Conservation (phyloP, 1,284 basidiomycete genomes). For the Heterobasidion annosum region DNA sequence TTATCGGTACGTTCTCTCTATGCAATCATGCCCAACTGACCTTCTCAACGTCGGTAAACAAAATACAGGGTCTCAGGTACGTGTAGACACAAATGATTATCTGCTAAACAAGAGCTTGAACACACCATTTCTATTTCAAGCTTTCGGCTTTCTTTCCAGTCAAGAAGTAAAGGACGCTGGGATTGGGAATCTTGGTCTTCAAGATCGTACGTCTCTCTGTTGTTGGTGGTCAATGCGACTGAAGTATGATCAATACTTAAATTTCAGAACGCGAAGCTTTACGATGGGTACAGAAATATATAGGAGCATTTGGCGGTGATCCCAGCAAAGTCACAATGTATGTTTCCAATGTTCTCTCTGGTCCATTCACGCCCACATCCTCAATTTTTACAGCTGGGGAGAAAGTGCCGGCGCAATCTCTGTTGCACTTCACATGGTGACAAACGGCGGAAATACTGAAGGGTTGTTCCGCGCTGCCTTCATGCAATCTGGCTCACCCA, state of each 20-base stretch:
- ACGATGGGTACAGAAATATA: slow-evolving; percentile 32
- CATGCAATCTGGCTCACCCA: slow-evolving; percentile 26
- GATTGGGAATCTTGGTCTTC: slow-evolving; percentile 26
- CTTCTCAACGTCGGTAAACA: not conserved
- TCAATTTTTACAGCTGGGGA: slow-evolving; percentile 22
- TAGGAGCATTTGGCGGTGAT: slow-evolving; percentile 35
- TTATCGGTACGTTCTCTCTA: slow-evolving; percentile 12
- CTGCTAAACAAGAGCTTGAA: not conserved
- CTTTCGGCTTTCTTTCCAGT: slow-evolving; percentile 25
- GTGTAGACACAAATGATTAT: not conserved
- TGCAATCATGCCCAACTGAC: not conserved
- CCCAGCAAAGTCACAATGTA: slow-evolving; percentile 42
- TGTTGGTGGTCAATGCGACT: not conserved
- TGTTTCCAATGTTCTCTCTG: slow-evolving; percentile 8
- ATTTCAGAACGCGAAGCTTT: slow-evolving; percentile 38
- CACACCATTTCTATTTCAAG: slow-evolving; percentile 6
- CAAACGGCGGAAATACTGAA: slow-evolving; percentile 19
- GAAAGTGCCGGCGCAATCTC: slow-evolving; percentile 31
- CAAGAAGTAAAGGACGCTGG: slow-evolving; percentile 24
- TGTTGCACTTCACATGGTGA: slow-evolving; percentile 19
- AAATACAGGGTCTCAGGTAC: not conserved
- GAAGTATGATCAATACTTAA: no score
- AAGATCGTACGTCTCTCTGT: slow-evolving; percentile 18
- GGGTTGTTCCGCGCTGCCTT: slow-evolving; percentile 24
- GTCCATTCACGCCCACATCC: no score